Conservation (phyloP, 2,329 filamentous ascomycete genomes). For the Clarireedia paspali region DNA sequence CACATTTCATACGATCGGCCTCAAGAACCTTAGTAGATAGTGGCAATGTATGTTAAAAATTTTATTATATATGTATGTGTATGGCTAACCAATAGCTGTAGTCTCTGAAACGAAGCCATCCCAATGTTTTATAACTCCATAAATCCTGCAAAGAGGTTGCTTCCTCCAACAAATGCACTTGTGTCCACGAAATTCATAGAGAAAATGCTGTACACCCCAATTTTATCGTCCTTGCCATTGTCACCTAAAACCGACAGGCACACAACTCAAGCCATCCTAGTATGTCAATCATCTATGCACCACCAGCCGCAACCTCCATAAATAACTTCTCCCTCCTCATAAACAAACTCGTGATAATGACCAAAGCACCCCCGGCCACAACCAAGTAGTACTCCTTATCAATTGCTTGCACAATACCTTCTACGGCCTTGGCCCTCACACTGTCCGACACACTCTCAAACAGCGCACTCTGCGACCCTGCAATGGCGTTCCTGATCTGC, state of each 20-base stretch:
- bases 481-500: slow-evolving; percentile 22
- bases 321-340: slow-evolving; percentile 23
- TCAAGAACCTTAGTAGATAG: no score
- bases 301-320: slow-evolving; percentile 8
- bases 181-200: no score
- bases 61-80: no score
- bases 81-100: no score
- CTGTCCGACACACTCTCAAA: slow-evolving; percentile 8
- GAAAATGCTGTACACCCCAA: no score
- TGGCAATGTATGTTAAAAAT: no score
- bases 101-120: no score
- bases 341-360: slow-evolving; percentile 19
- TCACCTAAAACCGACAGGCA: neutral
- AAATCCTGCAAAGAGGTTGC: no score
- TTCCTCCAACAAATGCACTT: no score
- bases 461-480: slow-evolving; percentile 9
- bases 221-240: no score
- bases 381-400: slow-evolving; percentile 23
- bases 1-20: no score
- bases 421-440: slow-evolving; percentile 16
- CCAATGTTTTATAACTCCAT: no score
- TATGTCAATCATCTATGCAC: neutral
- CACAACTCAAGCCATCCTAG: neutral
- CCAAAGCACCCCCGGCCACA: slow-evolving; percentile 24
- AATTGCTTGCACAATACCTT: slow-evolving; percentile 25